Base-by-base conservation (phyloP, 2,329 filamentous ascomycete genomes). In the Diaporthe velutina region DNA sequence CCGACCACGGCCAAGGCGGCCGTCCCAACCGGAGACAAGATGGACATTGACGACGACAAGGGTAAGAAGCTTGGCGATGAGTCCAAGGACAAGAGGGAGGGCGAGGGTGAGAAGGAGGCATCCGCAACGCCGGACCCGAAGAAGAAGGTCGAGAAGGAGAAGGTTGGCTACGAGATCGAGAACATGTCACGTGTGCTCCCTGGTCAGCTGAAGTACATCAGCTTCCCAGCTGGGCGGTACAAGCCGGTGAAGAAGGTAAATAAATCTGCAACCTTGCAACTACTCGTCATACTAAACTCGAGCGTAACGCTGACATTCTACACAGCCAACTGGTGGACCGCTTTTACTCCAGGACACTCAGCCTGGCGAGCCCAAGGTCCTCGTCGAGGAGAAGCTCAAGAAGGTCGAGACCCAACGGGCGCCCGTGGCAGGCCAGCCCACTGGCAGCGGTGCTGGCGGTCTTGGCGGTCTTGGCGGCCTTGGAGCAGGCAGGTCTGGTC, bases 151-250 rank as follows among this genome's bases (percentile, higher is more conserved):
- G 95, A 98, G 85, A 97, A 97, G 87, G 97, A 99, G 87, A 98
- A 98, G 90, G 90, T 98, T 75, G 97, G 97, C 79, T 98, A 97
- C 83, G 95, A 98, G 77, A 90, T 99, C 76, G 94, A 97, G 82
- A 99, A 99, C 88, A 97, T 99, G 95, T 97, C 94, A 72, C 91
- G 97, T 79, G 95, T 99, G 48, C 90, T 99, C 64, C 97, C 96
- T 1, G 91, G 92, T 61, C 97, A 99, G 86, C 90, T 98, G 81
- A 98, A 98, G 87, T 98, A 96, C 84, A 95, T 99, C 81, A 98
- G 92, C 84, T 98, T 99, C 88, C 92, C 95, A 66, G 91, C 94
- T 77, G 94, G 94, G 60, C 93, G 97, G 79, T 99, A 98, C 85
- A 95, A 94, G 88, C 96, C 97, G 48, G 96, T 98, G 76, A 92